Conservation (phyloP, 1,284 basidiomycete genomes). For the Tilletiopsis washingtonensis region DNA sequence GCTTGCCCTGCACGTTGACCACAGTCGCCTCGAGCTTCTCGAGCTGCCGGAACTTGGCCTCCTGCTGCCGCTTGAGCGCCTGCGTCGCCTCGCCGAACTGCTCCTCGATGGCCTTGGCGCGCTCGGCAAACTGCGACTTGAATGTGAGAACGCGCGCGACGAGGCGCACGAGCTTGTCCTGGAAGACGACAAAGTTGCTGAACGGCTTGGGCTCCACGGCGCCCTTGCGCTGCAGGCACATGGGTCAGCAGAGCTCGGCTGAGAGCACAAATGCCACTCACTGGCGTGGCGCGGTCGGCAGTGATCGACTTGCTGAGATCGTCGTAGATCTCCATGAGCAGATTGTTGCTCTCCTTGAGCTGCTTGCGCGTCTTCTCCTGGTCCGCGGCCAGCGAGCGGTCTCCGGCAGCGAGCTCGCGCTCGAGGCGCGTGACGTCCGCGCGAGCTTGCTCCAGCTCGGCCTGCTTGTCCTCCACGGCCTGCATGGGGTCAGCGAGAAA, state of each 20-base stretch:
- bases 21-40: slow-evolving; percentile 86
- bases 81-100: slow-evolving; percentile 64
- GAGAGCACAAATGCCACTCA: background rate
- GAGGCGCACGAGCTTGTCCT: slow-evolving; percentile 82
- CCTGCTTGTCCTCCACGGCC: slow-evolving; percentile 32
- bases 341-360: slow-evolving; percentile 80
- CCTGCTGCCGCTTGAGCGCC: slow-evolving; percentile 77
- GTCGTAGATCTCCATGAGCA: slow-evolving; percentile 84
- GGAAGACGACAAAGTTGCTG: slow-evolving; percentile 87
- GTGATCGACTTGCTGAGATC: slow-evolving; percentile 90
- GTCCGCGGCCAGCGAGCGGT: slow-evolving; percentile 61
- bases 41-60: slow-evolving; percentile 79
- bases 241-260: background rate
- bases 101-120: slow-evolving; percentile 69
- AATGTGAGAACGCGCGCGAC: slow-evolving; percentile 75
- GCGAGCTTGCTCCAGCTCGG: slow-evolving; percentile 20
- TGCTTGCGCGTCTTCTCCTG: slow-evolving; percentile 81
- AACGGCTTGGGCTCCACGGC: slow-evolving; percentile 74
- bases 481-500: too few species aligned
- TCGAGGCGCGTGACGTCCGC: slow-evolving; percentile 60
- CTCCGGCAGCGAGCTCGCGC: slow-evolving; percentile 71
- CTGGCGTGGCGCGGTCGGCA: slow-evolving; percentile 54
- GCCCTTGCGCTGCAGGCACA: slow-evolving; percentile 28
- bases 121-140: slow-evolving; percentile 75
- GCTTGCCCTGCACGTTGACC: slow-evolving; percentile 73